Percentiles rank a stretch among this genome's conserved stretches.
Conservation (phyloP, 2,329 filamentous ascomycete genomes). For the Pseudocercospora pini-densiflorae region DNA sequence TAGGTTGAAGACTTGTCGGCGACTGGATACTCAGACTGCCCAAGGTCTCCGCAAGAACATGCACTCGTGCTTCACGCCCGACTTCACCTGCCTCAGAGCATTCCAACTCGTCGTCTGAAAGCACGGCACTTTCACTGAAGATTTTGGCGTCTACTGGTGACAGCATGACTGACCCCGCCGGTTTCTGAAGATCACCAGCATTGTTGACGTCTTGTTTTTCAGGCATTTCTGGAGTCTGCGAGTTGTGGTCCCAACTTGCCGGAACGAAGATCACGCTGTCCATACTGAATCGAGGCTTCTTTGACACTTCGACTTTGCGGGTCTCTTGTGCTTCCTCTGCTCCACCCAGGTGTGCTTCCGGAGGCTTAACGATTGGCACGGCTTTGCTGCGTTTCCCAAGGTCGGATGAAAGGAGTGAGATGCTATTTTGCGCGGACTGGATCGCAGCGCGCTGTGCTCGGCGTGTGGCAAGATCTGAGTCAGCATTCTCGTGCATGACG, state of each 20-base stretch:
- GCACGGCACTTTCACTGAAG: not conserved
- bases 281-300: not conserved
- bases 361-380: not conserved
- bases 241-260: not conserved
- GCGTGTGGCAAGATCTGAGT: not conserved
- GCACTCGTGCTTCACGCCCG: not conserved
- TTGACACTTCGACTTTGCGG: not conserved
- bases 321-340: not conserved
- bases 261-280: not conserved
- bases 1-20: not conserved
- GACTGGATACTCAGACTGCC: not conserved
- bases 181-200: not conserved
- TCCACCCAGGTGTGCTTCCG: not conserved
- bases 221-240: not conserved
- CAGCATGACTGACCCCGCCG: not conserved
- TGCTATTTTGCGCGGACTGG: not conserved
- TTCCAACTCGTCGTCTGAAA: not conserved
- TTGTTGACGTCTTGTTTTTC: not conserved
- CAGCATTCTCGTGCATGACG: not conserved
- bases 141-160: not conserved
- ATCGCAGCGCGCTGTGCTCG: not conserved
- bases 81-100: not conserved
- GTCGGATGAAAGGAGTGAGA: not conserved
- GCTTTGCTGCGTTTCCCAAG: not conserved
- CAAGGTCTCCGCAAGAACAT: not conserved